phyloP scores from a whole-genome alignment of 805 yeast species.

The Starmerella potacharoeniae region DNA sequence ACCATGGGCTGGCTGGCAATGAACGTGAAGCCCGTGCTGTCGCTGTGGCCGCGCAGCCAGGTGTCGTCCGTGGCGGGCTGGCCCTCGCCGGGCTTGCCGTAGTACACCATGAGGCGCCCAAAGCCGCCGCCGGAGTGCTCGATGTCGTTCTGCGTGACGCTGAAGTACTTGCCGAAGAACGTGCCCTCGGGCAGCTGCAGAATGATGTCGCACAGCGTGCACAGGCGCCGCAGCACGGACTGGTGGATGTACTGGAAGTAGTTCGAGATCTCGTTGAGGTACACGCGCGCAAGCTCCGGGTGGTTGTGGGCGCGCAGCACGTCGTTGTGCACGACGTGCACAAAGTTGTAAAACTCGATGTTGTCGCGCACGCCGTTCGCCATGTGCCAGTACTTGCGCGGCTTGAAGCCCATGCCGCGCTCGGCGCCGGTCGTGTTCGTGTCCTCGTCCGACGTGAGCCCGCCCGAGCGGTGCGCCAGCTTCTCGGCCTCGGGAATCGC shows the following conservation, averaged over 20 bases:
- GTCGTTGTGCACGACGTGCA: slow-evolving; percentile 33
- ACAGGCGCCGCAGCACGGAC: slow-evolving; percentile 31
- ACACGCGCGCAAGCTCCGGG: slow-evolving; percentile 35
- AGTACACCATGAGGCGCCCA: slow-evolving; percentile 33
- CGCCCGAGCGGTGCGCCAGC: slow-evolving; percentile 34
- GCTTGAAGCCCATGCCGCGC: slow-evolving; percentile 39
- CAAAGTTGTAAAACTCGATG: slow-evolving; percentile 36
- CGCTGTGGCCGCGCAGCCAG: slow-evolving; percentile 41
- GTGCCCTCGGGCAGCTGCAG: slow-evolving; percentile 40
- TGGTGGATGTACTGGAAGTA: slow-evolving; percentile 34
- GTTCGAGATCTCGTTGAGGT: slow-evolving; percentile 33
- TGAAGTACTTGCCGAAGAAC: slow-evolving; percentile 32
- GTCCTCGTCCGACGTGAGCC: slow-evolving; percentile 28
- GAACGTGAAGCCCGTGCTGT: slow-evolving; percentile 34
- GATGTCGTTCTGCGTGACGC: slow-evolving; percentile 27
- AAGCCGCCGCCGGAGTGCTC: slow-evolving; percentile 33
- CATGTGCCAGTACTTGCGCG: slow-evolving; percentile 40
- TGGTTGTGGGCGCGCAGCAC: slow-evolving; percentile 26
- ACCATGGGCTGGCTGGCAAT: slow-evolving; percentile 35
- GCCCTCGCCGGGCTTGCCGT: slow-evolving; percentile 29
- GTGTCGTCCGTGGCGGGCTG: slow-evolving; percentile 31
- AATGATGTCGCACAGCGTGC: slow-evolving; percentile 35
- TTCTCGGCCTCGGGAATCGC: slow-evolving; percentile 35
- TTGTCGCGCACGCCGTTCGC: slow-evolving; percentile 36
- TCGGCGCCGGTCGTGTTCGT: slow-evolving; percentile 33